Conservation (phyloP, 768 basidiomycete species). For the Lentinula edodes region DNA sequence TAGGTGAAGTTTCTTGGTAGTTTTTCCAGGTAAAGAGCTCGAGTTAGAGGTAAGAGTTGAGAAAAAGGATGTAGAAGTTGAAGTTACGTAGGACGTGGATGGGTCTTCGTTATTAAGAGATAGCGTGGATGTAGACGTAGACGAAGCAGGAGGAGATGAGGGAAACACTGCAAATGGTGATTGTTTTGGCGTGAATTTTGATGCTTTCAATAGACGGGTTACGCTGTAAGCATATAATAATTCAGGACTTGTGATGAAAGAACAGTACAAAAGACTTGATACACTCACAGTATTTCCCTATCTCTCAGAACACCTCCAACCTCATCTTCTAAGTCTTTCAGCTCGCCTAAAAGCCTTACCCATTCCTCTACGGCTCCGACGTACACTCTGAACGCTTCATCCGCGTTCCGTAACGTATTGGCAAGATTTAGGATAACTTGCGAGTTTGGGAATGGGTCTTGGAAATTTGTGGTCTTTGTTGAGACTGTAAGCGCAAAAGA, state of each 20-base stretch:
- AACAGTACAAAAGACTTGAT: neutral
- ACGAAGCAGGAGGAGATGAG: conserved; percentile 15
- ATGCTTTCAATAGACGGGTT: conserved; percentile 73
- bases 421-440: conserved; percentile 53
- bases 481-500: no score
- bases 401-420: conserved; percentile 53
- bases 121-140: conserved; percentile 35
- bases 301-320: conserved; percentile 66
- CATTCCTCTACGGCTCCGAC: conserved; percentile 57
- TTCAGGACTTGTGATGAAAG: neutral
- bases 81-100: neutral
- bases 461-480: no score
- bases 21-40: neutral
- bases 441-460: conserved; percentile 28
- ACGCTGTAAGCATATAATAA: conserved; percentile 37
- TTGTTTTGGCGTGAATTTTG: conserved; percentile 44
- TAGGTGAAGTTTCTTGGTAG: conserved; percentile 44
- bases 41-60: neutral
- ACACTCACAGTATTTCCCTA: conserved; percentile 73
- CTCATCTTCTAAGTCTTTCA: conserved; percentile 71
- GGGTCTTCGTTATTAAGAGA: conserved; percentile 24
- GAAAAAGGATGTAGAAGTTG: conserved; percentile 6
- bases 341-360: conserved; percentile 49
- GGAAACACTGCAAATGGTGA: conserved; percentile 29
- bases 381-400: conserved; percentile 64